Evolutionary conservation across 2,329 filamentous ascomycete genomes (phyloP).

Genomic region (Pezicula radicicola): DNA sequence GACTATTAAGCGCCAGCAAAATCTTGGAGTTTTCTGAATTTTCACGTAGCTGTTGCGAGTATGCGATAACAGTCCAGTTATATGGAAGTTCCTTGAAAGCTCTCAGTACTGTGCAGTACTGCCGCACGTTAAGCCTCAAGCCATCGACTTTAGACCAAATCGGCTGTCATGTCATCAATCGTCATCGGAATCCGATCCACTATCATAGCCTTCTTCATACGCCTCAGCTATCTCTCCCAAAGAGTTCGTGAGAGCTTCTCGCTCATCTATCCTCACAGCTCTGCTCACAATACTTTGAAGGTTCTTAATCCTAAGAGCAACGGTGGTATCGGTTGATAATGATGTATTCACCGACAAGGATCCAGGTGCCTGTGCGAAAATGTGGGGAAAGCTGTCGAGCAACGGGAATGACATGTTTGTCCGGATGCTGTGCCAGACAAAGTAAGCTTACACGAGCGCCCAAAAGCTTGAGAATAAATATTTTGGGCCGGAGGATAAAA

Average conservation of each 20-base stretch:
- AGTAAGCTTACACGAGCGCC: conserved; percentile 1
- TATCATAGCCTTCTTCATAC: conserved; percentile 86
- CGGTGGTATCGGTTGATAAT: conserved; percentile 71
- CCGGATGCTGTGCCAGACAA: conserved; percentile 30
- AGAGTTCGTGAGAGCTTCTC: conserved; percentile 78
- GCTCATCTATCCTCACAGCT: conserved; percentile 69
- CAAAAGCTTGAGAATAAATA: conserved; percentile 35
- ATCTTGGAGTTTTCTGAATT: too few species aligned
- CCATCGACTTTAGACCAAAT: background rate
- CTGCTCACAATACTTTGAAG: conserved; percentile 63
- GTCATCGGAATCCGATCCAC: conserved; percentile 71
- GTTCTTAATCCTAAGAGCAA: conserved; percentile 65
- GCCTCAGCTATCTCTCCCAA: conserved; percentile 81
- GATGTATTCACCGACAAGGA: conserved; percentile 51
- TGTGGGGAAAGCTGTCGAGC: conserved; percentile 78
- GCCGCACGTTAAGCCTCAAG: too few species aligned
- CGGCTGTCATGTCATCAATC: conserved; percentile 16
- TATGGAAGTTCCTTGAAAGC: too few species aligned
- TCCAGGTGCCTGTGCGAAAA: conserved; percentile 52
- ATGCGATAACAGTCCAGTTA: too few species aligned
- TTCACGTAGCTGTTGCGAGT: too few species aligned
- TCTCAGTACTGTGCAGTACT: too few species aligned
- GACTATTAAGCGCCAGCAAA: too few species aligned
- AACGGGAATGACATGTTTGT: conserved; percentile 65
- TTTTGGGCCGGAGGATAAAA: background rate